Conservation (phyloP, 768 basidiomycete species). For the Pulveroboletus ravenelii region DNA sequence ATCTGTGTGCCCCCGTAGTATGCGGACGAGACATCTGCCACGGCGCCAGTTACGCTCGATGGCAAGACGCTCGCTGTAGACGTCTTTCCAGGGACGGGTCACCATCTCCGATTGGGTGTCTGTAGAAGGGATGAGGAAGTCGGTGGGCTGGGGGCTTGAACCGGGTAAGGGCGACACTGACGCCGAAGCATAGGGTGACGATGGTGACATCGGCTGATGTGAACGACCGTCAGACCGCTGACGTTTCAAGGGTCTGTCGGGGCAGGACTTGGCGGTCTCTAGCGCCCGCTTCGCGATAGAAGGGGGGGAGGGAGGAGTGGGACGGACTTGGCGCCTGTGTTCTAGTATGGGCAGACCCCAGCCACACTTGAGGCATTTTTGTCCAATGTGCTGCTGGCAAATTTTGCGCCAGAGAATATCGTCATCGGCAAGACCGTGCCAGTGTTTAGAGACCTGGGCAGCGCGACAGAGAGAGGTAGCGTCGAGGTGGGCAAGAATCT, state of each 20-base stretch:
- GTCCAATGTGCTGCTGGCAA: constrained; percentile 97
- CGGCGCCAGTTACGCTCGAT: constrained; percentile 97
- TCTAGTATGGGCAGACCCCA: constrained; percentile 95
- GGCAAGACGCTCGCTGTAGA: constrained; percentile 95
- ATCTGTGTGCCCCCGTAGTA: constrained; percentile 89
- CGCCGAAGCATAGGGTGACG: constrained; percentile 15
- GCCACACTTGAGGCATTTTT: constrained; percentile 94
- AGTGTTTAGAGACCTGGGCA: constrained; percentile 80
- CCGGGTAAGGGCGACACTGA: constrained; percentile 6
- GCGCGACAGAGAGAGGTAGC: constrained; percentile 91
- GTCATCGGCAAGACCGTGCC: constrained; percentile 90
- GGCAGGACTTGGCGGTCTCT: constrained; percentile 27
- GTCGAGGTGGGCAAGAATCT: constrained; percentile 84
- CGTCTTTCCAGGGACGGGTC: constrained; percentile 96
- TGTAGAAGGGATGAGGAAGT: constrained; percentile 31
- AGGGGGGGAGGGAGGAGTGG: constrained; percentile 27
- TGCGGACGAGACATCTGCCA: constrained; percentile 80
- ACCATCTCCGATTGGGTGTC: constrained; percentile 31
- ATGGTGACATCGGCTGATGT: not conserved
- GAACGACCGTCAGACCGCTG: constrained; percentile 28
- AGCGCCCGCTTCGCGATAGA: constrained; percentile 36
- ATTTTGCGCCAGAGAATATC: constrained; percentile 93
- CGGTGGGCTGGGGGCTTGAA: constrained; percentile 4
- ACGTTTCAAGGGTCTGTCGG: constrained; percentile 47
- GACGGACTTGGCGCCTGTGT: constrained; percentile 50